phyloP scores from a whole-genome alignment of 169 alveolate species.

The Cryptosporidium xiaoi region DNA sequence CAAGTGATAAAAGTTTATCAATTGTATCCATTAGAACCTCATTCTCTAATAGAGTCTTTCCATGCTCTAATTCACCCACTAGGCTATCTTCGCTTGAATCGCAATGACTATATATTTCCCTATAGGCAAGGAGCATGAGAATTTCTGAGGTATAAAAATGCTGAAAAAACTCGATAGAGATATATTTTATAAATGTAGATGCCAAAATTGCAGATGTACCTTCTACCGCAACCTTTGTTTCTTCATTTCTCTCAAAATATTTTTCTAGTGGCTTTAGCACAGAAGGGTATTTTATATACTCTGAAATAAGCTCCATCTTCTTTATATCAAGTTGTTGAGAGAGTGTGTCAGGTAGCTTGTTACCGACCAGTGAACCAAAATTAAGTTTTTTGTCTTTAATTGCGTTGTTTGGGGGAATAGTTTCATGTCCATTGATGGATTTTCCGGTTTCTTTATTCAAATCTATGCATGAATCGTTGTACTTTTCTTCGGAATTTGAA shows the following conservation, averaged over 20 bases:
- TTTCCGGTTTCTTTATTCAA: background rate
- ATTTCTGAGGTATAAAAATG: constrained; percentile 59
- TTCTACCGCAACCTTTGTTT: constrained; percentile 13
- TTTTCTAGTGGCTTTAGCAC: constrained; percentile 1
- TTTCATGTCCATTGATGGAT: background rate
- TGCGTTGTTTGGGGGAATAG: background rate
- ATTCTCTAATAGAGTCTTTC: constrained; percentile 8
- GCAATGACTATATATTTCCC: constrained; percentile 11
- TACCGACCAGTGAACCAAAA: background rate
- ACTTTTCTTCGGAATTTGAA: background rate
- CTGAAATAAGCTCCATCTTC: constrained; percentile 68
- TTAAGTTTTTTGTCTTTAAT: background rate
- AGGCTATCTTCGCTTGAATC: background rate
- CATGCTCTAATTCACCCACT: background rate
- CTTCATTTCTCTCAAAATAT: constrained; percentile 18
- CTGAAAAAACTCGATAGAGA: constrained; percentile 63
- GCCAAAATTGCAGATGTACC: constrained; percentile 66
- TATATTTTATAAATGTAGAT: constrained; percentile 67
- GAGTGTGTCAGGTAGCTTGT: constrained; percentile 39
- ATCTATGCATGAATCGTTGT: background rate
- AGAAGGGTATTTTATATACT: constrained; percentile 49
- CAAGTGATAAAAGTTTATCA: constrained; percentile 54
- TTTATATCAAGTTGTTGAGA: constrained; percentile 44
- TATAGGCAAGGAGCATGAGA: constrained; percentile 31
- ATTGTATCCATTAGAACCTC: constrained; percentile 56